Evolutionary conservation across 1,284 basidiomycete species (phyloP), one percentile per base, ranked within the genome.

Genomic region (Ganoderma boninense): DNA sequence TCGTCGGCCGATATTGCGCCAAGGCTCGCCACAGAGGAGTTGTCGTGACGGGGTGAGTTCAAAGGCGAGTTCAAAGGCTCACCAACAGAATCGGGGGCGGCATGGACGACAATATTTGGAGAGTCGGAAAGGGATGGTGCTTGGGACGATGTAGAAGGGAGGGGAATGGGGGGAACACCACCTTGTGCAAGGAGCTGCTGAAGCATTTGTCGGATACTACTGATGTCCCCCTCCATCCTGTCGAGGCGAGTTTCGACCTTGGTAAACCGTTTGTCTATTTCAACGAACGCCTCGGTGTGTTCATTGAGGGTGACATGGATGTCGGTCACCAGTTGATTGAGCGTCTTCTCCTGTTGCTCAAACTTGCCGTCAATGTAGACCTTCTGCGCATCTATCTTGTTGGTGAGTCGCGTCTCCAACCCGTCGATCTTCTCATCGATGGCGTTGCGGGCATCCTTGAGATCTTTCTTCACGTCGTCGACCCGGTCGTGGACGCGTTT

Each of bases 391-490:
- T 59, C 56, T 32, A 59, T 20, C 32, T 59, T 35, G 32, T 32
- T 8, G 14, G 56, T 59, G 32, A 59, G 56, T 6, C 56, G 56
- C 29, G 56, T 35, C 56, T 59, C 56, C 14, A 59, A 18, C 13
- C 32, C 56, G 56, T 5, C n/a, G 49, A 64, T 29, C 49, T 64
- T 64, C 32, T 40, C 35, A 35, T 64, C 49, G 29, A 64, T 35
- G 11, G 32, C 18, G 2, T 52, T 20, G 4, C 26, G 20, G 13
- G 29, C 18, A 18, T 14, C 20, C 32, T 18, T 59, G 32, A 59
- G 56, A 4, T 59, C 56, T 20, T 4, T 35, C 32, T 59, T 59
- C 13, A 54, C 52, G 26, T 29, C 26, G 13, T 54, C 52, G 52
- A 54, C 52, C 14, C 23, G 52, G 14, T 54, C 26, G 26, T 54